A percentile compares a stretch with the other conserved stretches of the same genome.
phyloP scores from a whole-genome alignment of 164 flowering plant species.

The Cinnamomum chago region DNA sequence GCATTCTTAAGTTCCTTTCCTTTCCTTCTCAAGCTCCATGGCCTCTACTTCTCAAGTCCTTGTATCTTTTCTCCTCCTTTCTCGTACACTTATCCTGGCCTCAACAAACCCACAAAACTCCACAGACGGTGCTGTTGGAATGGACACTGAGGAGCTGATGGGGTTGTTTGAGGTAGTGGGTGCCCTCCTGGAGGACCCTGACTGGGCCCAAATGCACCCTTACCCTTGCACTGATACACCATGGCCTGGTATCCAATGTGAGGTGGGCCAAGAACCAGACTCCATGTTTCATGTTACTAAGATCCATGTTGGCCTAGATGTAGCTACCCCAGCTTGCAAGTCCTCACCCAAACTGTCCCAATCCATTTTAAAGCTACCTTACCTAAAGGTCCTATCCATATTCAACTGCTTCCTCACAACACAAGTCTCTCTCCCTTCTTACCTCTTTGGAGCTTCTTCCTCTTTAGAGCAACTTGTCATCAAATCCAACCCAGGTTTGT shows the following conservation, averaged over 20 bases:
- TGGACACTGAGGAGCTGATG: slow-evolving; percentile 40
- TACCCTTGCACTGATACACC: slow-evolving; percentile 57
- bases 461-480: slow-evolving; percentile 39
- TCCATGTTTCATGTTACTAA: slow-evolving; percentile 44
- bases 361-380: slow-evolving; percentile 36
- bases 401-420: slow-evolving; percentile 38
- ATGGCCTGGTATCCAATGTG: slow-evolving; percentile 60
- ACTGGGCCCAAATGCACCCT: slow-evolving; percentile 47
- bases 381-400: slow-evolving; percentile 41
- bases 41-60: slow-evolving; percentile 5
- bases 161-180: slow-evolving; percentile 50
- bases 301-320: slow-evolving; percentile 43
- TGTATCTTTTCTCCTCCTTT: neutral
- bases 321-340: slow-evolving; percentile 42
- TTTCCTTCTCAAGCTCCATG: slow-evolving; percentile 5
- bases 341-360: slow-evolving; percentile 30
- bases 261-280: slow-evolving; percentile 25
- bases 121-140: slow-evolving; percentile 16
- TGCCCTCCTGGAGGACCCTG: slow-evolving; percentile 36
- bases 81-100: neutral
- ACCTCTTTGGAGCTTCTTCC: slow-evolving; percentile 30
- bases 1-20: neutral
- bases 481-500: slow-evolving; percentile 40
- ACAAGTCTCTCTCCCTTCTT: slow-evolving; percentile 26
- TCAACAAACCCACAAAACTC: neutral